Conservation (phyloP, 2,329 filamentous ascomycete genomes). For the Nothophaeocryptopus gaeumannii region DNA sequence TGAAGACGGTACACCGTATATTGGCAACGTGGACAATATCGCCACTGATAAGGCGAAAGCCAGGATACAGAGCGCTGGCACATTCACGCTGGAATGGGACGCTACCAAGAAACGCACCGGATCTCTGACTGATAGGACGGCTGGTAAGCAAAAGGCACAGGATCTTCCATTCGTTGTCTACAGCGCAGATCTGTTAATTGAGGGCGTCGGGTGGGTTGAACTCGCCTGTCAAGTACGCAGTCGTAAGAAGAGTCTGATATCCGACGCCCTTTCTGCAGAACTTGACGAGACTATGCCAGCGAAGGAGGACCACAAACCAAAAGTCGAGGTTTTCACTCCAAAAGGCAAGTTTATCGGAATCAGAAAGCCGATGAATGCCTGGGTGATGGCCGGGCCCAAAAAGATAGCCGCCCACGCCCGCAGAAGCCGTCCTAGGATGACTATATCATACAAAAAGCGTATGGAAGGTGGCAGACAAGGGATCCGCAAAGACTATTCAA, state of each 20-base stretch:
- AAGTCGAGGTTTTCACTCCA: conserved; percentile 81
- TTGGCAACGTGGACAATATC: conserved; percentile 61
- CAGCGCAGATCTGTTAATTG: conserved; percentile 79
- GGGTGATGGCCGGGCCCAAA: conserved; percentile 58
- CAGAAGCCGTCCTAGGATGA: conserved; percentile 60
- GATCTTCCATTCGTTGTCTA: conserved; percentile 76
- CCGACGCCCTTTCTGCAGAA: conserved; percentile 24
- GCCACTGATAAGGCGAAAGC: conserved; percentile 39
- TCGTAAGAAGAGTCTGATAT: conserved; percentile 19
- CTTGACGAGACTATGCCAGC: conserved; percentile 15
- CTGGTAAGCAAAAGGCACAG: conserved; percentile 62
- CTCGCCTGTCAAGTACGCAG: conserved; percentile 73
- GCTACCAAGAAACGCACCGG: conserved; percentile 78
- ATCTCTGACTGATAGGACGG: conserved; percentile 62
- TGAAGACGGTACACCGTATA: conserved; percentile 53
- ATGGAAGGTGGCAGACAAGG: conserved; percentile 45
- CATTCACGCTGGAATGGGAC: conserved; percentile 73
- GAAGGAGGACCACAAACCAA: conserved; percentile 47
- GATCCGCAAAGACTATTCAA: no score
- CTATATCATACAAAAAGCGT: conserved; percentile 48
- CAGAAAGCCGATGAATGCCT: conserved; percentile 68
- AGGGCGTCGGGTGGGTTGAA: conserved; percentile 93
- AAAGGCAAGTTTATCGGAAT: conserved; percentile 74
- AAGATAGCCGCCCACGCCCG: conserved; percentile 49
- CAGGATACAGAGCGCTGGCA: conserved; percentile 62